Conservation (phyloP, 2,329 filamentous ascomycete species). For the Huntiella omanensis region DNA sequence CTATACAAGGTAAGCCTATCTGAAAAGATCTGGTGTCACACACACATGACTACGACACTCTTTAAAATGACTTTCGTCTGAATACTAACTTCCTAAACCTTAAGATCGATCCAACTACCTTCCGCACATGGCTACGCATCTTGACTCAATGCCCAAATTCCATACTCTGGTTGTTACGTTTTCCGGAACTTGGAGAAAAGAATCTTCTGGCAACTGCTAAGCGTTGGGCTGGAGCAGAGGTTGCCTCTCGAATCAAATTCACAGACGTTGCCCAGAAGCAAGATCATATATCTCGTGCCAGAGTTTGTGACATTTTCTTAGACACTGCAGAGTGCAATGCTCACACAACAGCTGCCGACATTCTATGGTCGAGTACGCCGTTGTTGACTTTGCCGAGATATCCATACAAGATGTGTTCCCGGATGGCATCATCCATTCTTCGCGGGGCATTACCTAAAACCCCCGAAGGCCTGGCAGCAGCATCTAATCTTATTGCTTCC, state of each 20-base stretch:
- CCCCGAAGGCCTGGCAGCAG: constrained; percentile 45
- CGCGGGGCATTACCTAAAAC: constrained; percentile 67
- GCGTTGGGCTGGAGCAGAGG: constrained; percentile 67
- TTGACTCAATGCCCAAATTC: constrained; percentile 70
- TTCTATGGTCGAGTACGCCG: constrained; percentile 90
- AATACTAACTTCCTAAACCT: neutral
- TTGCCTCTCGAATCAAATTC: constrained; percentile 75
- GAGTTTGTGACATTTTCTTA: constrained; percentile 84
- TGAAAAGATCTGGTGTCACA: too few species aligned
- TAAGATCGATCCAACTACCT: constrained; percentile 91
- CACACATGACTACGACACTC: neutral
- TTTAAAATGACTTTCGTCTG: neutral
- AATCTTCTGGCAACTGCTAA: constrained; percentile 66
- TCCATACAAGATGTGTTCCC: constrained; percentile 95
- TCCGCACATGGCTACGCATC: constrained; percentile 88
- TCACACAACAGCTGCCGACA: constrained; percentile 90
- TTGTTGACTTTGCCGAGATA: constrained; percentile 80
- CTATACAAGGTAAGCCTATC: constrained; percentile 64
- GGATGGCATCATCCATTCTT: constrained; percentile 91
- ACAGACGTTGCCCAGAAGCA: constrained; percentile 94
- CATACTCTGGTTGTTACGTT: constrained; percentile 87
- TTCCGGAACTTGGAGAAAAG: constrained; percentile 78
- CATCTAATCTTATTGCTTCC: constrained; percentile 55
- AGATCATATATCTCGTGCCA: constrained; percentile 78
- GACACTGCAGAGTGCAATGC: constrained; percentile 97